Percentiles rank a stretch among this genome's conserved stretches.
Conservation (phyloP, 305 asterid species). For the Fraxinus velutina region DNA sequence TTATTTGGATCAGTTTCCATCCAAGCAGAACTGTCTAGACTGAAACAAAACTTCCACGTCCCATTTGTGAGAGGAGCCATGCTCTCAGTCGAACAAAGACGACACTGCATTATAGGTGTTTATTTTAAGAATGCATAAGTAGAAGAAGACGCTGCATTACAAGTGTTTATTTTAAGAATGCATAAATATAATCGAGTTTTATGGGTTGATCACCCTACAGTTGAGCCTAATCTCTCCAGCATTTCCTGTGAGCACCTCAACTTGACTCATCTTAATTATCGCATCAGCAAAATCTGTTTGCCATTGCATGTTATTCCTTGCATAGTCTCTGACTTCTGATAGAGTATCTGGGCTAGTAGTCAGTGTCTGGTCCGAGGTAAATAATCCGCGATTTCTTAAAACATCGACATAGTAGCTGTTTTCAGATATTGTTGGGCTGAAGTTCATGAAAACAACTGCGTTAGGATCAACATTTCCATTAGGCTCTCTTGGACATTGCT, state of each 20-base stretch:
- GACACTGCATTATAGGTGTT: not conserved
- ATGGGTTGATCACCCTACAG: conserved; percentile 10
- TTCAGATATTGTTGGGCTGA: conserved; percentile 4
- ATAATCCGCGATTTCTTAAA: conserved; percentile 1
- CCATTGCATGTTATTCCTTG: not conserved
- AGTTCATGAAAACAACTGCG: conserved; percentile 19
- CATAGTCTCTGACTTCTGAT: conserved; percentile 13
- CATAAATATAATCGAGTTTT: not conserved
- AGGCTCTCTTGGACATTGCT: conserved; percentile 17
- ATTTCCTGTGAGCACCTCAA: conserved; percentile 21
- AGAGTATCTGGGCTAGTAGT: not conserved
- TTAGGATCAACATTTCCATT: conserved; percentile 12
- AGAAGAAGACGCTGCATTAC: not conserved
- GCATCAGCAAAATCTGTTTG: conserved; percentile 8
- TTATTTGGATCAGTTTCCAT: not conserved
- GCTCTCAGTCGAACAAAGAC: not conserved
- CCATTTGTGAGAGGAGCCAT: not conserved
- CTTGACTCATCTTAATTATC: conserved; percentile 22
- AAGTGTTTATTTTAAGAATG: not conserved
- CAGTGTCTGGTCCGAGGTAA: conserved; percentile 22
- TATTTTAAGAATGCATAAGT: not conserved
- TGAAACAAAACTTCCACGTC: too few relatives aligned
- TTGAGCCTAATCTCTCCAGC: conserved; percentile 25
- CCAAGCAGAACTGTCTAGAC: not conserved
- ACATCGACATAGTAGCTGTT: conserved; percentile 20